Base-by-base conservation (phyloP, 192 early-diverging fungal species). In the Coemansia sp. region DNA sequence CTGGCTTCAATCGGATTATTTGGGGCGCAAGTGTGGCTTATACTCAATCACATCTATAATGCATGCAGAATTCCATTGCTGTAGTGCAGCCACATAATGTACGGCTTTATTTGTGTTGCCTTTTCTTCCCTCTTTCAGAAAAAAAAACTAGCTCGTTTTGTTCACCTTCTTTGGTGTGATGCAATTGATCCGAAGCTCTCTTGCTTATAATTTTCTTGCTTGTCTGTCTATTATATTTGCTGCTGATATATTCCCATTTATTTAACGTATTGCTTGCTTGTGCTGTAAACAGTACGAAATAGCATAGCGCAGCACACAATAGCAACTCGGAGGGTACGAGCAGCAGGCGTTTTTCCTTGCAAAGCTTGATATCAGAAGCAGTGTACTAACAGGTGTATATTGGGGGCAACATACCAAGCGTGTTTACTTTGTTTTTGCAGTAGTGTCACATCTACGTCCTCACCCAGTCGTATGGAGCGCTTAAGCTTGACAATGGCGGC, bases 11-110 rank as follows among this genome's bases (percentile, higher is more conserved):
- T 36, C 16, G 43, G 43, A 44, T 11, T 49, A 49, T n/a, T 49
- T 18, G 47, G n/a, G 47, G 47, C 47, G 47, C n/a, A 49, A 49
- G 47, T 49, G 47, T 49, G 47, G 47, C 47, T 49, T 49, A n/a
- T 49, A 7, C 47, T 18, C n/a, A 49, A 49, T 18, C 47, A 0
- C 47, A 49, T 49, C 47, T 49, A n/a, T 6, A 49, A 49, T 49
- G 47, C 47, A 20, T 20, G 47, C 47, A 16, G n/a, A 49, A 20
- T 20, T 20, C 5, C 47, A n/a, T 18, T 49, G 7, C 47, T 49
- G 47, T 49, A 49, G 47, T 49, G 47, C 47, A 49, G 15, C 47
- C 47, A 49, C 47, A 49, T n/a, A 49, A 49, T 20, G 47, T 7
- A 20, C 47, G 47, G 47, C 47, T 43, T 43, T 43, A 7, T 43